A percentile compares a stretch with the other conserved stretches of the same genome.
Conservation (phyloP, 179 eudicot genomes). For the Heliamphora pulchella region DNA sequence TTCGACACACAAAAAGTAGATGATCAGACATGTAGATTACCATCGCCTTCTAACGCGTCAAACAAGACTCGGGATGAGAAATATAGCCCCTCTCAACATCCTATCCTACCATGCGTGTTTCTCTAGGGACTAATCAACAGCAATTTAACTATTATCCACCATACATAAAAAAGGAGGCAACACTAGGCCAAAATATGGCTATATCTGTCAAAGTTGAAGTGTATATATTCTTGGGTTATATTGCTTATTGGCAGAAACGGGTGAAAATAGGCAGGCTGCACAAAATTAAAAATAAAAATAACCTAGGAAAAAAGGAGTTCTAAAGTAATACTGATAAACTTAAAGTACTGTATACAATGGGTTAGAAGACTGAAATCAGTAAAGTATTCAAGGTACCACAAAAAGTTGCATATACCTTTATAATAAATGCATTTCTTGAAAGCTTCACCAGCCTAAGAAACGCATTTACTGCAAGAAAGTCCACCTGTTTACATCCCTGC, state of each 20-base stretch:
- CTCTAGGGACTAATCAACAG: background rate
- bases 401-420: slow-evolving; percentile 42
- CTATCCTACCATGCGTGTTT: background rate
- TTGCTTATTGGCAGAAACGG: too few relatives aligned
- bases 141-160: background rate
- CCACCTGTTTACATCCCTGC: slow-evolving; percentile 37
- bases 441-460: slow-evolving; percentile 36
- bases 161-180: background rate
- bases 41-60: background rate
- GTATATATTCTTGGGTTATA: too few relatives aligned
- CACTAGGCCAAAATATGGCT: too few relatives aligned
- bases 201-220: too few relatives aligned
- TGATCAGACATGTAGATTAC: background rate
- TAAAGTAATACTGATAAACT: background rate
- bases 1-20: background rate
- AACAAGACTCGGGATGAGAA: background rate
- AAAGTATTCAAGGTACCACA: slow-evolving; percentile 4
- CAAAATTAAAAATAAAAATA: too few relatives aligned
- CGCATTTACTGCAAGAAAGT: slow-evolving; percentile 25
- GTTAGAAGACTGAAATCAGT: background rate
- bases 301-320: too few relatives aligned
- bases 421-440: slow-evolving; percentile 53
- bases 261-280: too few relatives aligned
- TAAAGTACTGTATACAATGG: background rate
- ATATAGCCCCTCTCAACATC: background rate